Conservation (phyloP, 192 early-diverging fungal species). For the Umbelopsis vinacea region DNA sequence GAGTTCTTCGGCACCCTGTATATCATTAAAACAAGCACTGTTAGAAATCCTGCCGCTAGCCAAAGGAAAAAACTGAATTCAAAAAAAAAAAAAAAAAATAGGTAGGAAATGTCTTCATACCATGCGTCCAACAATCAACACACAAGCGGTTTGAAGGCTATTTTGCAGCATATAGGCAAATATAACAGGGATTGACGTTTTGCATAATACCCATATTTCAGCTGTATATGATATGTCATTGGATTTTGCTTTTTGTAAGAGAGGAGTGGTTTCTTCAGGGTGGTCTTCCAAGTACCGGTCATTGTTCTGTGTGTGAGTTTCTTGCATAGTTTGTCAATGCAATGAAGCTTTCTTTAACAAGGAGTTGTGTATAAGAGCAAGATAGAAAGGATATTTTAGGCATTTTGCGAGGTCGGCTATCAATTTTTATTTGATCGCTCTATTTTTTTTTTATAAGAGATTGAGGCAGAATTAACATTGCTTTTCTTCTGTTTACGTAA, state of each 20-base stretch:
- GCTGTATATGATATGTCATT: not conserved
- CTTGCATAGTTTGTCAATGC: not conserved
- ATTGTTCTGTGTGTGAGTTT: not conserved
- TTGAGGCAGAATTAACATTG: not conserved
- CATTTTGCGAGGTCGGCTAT: not conserved
- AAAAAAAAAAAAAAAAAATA: not conserved
- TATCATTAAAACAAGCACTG: not conserved
- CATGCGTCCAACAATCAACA: constrained; percentile 38
- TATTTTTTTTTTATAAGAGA: not conserved
- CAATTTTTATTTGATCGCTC: not conserved
- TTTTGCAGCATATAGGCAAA: constrained; percentile 39
- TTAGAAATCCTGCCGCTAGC: not conserved
- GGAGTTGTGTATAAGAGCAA: not conserved
- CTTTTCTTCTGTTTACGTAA: constrained; percentile 1
- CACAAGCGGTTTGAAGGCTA: constrained; percentile 35
- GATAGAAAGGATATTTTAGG: not conserved
- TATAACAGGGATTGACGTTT: constrained; percentile 29
- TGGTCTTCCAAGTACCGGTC: not conserved
- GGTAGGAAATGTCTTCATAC: not conserved
- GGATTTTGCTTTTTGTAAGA: not conserved
- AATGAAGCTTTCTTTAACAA: not conserved
- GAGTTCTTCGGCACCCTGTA: constrained; percentile 56
- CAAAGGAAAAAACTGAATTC: not conserved
- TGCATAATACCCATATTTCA: not conserved
- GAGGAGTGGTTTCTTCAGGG: constrained; percentile 1